Base-by-base conservation (phyloP, 768 basidiomycete genomes). In the Lepiota venenata region DNA sequence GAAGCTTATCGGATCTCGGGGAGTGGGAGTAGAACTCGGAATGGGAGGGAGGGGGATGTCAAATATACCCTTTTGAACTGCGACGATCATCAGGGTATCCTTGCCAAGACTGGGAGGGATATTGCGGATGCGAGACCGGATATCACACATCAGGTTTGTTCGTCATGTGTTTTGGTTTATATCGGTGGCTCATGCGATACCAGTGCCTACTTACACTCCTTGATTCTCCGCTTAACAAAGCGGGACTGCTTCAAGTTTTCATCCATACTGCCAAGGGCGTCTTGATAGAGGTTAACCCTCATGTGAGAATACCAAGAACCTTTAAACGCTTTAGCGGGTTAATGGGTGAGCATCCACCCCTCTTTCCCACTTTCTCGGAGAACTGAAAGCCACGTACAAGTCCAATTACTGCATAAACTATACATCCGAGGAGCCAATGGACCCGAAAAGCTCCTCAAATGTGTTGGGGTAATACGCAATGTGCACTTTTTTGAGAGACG, bases 61-160 rank as follows among this genome's bases (percentile, higher is more conserved):
- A 98, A 98, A 72, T 98, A 98, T 71, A 94, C 94, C 8, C 74
- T 99, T 55, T 71, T 99, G 60, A 99, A 99, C 71, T 98, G 97
- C 69, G 97, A 98, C 67, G 97, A 98, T 61, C 97, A 98, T 71
- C 97, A 99, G 69, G 96, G 96, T 52, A 97, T 99, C 61, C 77
- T 99, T 58, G 96, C 97, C 4, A 98, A 97, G 71, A 97, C 93
- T 0, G 93, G 94, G 14, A 82, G 96, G 66, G 97, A 99, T 71
- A 98, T 98, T 57, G 97, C 97, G 14, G 95, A 98, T 72, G 97
- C 97, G n/a, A 77, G 97, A 59, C 97, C 97, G 2, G 97, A 98
- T 72, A 98, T 98, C 64, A 98, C 97, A 0, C 97, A 99, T 68
- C 97, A 98, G 83, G 94, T 93, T 55, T 47, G 80, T 67, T 22